Evolutionary conservation across 1,139 yeast genomes (phyloP), one percentile per base, ranked within the genome.

Genomic region (Candida gigantensis): DNA sequence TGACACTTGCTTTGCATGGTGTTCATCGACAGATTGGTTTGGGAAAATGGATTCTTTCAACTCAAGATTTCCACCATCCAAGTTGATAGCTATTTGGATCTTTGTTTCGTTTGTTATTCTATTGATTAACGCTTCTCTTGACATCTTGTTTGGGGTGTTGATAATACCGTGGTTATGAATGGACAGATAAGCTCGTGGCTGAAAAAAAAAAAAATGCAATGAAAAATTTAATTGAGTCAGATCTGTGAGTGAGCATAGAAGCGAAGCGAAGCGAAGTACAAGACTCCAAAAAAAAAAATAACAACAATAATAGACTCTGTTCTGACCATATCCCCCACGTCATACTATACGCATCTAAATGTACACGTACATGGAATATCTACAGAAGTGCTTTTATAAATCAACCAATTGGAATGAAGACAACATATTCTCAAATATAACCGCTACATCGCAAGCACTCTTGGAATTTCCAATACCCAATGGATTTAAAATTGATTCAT

Each of bases 91-190:
- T 20, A 92, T 81, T 60, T 88, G 95, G 52, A 92, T 88, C 56
- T 83, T 86, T 9, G 98, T 92, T 60, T 92, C 98, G 68, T 92
- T 92, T 30, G 98, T 92, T 44, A 75, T 70, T 56, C 98, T 72
- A 36, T 68, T 70, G 11, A 88, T 65, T 26, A 33, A 34, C 3
- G 45, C 45, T 26, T 36, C 37, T 39, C 45, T 32, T 30, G 36
- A 17, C 31, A 31, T 27, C 10, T 14, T 29, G 24, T 20, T n/a
- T 24, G 6, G 21, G 5, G 9, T 12, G 17, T 20, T 16, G 28
- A 6, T 9, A 6, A 20, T 20, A 20, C n/a, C 6, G 8, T 9
- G 6, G 13, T 23, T 31, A 24, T 30, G 33, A 21, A 34, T 28
- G 19, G n/a, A 24, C 10, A 21, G 28, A 12, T 9, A 18, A 11